Evolutionary conservation across 805 yeast genomes (phyloP), one percentile per base, ranked within the genome.

Genomic region (Suhomyces xylopsoci): DNA sequence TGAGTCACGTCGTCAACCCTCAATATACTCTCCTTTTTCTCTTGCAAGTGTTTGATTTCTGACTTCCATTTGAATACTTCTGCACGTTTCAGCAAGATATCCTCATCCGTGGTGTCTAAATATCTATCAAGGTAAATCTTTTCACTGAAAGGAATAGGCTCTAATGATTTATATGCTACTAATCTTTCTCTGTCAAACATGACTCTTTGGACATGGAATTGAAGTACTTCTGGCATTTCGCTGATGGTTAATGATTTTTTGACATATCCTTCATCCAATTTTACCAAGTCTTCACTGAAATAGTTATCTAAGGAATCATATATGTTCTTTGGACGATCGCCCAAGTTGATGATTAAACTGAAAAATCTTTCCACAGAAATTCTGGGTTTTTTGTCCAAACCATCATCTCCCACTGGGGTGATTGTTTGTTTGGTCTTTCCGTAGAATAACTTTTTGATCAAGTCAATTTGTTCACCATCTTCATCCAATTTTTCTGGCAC

Each of bases 201-300:
- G 0, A 94, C 98, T 64, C 99, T 79, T 69, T 92, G 98, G 7
- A 94, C 88, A 65, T 94, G 99, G 47, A 94, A 82, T 66, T 94
- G 99, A 47, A 94, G 68, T 48, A 94, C 81, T 5, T 85, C 84
- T 0, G 99, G 99, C 19, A 90, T 70, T 51, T 82, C 78, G 8
- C 82, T 77, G 3, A 93, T 80, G 0, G 92, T 82, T 46, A 92
- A 80, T 0, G 88, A 80, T 64, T 96, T 82, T 58, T 84, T 83
- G 5, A 88, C 93, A 24, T 79, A 76, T 1, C 91, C 96, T 55
- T 85, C 87, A 41, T 83, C 89, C 59, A 90, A 71, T 1, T 77
- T 79, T 10, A 91, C 77, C 17, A 81, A 66, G 58, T 90, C 97
- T 50, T 86, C 91, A 48, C 82, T 82, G 64, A 92, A 92, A 61